Evolutionary conservation across 768 basidiomycete species (phyloP), one percentile per base, ranked within the genome.

Genomic region (Phylloporus sp.): DNA sequence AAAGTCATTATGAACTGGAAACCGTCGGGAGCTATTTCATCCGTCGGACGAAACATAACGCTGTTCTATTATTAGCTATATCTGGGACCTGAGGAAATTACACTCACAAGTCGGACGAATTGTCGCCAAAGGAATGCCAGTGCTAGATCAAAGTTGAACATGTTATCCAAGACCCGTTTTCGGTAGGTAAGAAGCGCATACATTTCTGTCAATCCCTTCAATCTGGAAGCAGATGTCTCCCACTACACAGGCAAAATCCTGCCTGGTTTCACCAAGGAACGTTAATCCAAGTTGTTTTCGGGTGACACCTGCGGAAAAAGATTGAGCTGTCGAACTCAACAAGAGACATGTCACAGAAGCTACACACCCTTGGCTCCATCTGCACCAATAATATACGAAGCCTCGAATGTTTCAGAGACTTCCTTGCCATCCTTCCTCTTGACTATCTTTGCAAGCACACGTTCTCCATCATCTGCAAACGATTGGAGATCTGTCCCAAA

Each of bases 401-500:
- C 59, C 6, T 52, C 56, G 2, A 67, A 53, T 2, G 45, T 63
- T 54, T 76, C 73, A 7, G 50, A 41, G 0, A 41, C 35, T 32
- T 67, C 64, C 29, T 62, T 20, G 1, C 60, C 70, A 3, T 63
- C 57, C 13, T 34, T 49, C n/a, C 6, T 55, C 47, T 67, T 63
- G 23, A 68, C 27, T 6, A 80, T 53, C 9, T 68, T 66, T 6
- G 72, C 77, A 13, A 64, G 53, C 12, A 80, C 74, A 28, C 54
- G 52, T n/a, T 70, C 66, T 2, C 65, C 62, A 6, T 58, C 52
- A 50, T 80, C 73, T 45, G 70, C 63, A 38, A 81, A 74, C 0
- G 73, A 72, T n/a, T 59, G 43, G 12, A 81, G 70, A 50, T 77
- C 74, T 2, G 76, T 76, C 15, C 72, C 73, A 16, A 73, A 45